phyloP scores from a whole-genome alignment of 176 grass and related monocot species.

The Oryza coarctata region DNA sequence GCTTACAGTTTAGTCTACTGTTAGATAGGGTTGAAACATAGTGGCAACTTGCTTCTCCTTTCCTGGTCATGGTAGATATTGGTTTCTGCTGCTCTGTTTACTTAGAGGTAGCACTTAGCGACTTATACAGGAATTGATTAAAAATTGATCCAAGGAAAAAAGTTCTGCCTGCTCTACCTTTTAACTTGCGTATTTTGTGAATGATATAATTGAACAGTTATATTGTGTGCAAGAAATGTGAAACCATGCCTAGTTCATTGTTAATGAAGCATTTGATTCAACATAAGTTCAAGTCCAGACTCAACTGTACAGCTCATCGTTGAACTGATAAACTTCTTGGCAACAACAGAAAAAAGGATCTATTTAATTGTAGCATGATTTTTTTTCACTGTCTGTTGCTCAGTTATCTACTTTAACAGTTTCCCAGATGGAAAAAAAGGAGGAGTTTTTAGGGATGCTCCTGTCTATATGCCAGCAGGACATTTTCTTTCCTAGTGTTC shows the following conservation, averaged over 20 bases:
- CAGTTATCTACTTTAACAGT: conserved; percentile 9
- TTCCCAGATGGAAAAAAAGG: conserved; percentile 7
- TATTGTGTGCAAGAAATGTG: conserved; percentile 12
- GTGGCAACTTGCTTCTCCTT: conserved; percentile 3
- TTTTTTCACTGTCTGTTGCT: conserved; percentile 14
- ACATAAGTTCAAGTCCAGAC: neutral
- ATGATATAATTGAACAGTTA: neutral
- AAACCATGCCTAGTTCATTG: neutral
- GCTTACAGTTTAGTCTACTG: neutral
- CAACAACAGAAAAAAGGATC: neutral
- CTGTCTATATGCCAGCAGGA: neutral
- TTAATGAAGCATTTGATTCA: neutral
- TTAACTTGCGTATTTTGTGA: conserved; percentile 12
- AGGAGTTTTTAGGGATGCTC: neutral
- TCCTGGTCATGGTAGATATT: conserved; percentile 8
- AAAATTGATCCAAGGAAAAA: conserved; percentile 26
- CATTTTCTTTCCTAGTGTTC: neutral
- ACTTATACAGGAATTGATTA: neutral
- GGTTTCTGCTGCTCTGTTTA: neutral
- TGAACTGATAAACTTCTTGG: neutral
- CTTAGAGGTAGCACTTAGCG: neutral
- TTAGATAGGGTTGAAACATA: conserved; percentile 8
- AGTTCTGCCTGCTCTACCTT: neutral
- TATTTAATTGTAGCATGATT: neutral
- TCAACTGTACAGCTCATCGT: neutral